phyloP scores from a whole-genome alignment of 495 filamentous ascomycete species.

The Penicillium turbatum region DNA sequence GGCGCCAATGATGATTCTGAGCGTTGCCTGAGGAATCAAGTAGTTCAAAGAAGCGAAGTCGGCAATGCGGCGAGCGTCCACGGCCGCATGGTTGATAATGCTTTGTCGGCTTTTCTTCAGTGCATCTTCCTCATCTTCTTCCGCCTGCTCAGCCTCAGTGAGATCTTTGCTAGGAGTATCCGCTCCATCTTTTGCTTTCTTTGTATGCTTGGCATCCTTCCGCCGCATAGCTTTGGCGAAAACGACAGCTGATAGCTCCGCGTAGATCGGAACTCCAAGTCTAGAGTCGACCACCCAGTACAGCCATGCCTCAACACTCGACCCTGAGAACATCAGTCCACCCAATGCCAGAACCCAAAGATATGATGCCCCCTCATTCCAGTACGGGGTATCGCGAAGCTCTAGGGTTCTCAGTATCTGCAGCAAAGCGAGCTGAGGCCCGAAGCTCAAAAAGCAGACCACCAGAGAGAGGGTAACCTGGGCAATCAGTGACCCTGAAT shows the following conservation, averaged over 20 bases:
- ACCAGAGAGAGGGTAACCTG: slow-evolving; percentile 53
- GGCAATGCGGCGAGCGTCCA: slow-evolving; percentile 69
- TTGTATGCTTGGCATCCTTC: slow-evolving; percentile 64
- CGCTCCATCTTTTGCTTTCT: slow-evolving; percentile 34
- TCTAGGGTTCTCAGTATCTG: slow-evolving; percentile 63
- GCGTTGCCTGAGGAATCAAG: slow-evolving; percentile 51
- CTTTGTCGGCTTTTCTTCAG: slow-evolving; percentile 66
- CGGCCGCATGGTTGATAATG: slow-evolving; percentile 73
- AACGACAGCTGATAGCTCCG: slow-evolving; percentile 66
- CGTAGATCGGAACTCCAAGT: slow-evolving; percentile 60
- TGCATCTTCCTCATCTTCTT: slow-evolving; percentile 49
- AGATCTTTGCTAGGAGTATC: slow-evolving; percentile 14
- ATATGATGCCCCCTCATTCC: slow-evolving; percentile 49
- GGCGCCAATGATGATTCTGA: slow-evolving; percentile 62
- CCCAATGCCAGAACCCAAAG: slow-evolving; percentile 65
- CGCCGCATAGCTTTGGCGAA: slow-evolving; percentile 75
- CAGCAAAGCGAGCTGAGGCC: slow-evolving; percentile 65
- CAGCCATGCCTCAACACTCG: slow-evolving; percentile 57
- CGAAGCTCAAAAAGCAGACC: slow-evolving; percentile 56
- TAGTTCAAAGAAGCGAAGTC: slow-evolving; percentile 66
- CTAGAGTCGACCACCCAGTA: slow-evolving; percentile 64
- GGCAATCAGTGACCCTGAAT: slow-evolving; percentile 48
- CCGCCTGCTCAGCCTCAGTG: slow-evolving; percentile 35
- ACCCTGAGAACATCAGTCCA: slow-evolving; percentile 48
- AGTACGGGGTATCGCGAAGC: slow-evolving; percentile 33